phyloP scores from a whole-genome alignment of 2,329 filamentous ascomycete species.

The Aspergillus tubingensis region DNA sequence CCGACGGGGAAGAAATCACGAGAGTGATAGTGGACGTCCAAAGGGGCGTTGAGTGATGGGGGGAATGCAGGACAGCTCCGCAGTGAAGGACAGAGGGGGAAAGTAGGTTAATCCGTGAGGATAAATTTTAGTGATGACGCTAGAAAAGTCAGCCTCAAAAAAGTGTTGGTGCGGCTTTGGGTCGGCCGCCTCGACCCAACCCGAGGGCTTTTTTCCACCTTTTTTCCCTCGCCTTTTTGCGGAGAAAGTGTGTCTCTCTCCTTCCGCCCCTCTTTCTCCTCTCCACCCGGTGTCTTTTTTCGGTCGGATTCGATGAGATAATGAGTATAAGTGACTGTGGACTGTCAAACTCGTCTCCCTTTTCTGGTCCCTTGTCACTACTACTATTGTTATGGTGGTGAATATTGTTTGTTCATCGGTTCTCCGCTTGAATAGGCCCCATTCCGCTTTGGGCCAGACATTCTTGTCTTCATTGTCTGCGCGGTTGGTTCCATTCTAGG shows the following conservation, averaged over 20 bases:
- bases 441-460: background rate
- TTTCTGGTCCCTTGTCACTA: background rate
- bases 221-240: constrained; percentile 7
- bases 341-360: background rate
- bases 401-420: background rate
- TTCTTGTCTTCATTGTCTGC: background rate
- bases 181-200: constrained; percentile 25
- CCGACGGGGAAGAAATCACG: constrained; percentile 23
- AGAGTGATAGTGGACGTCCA: constrained; percentile 20
- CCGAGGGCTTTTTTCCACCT: constrained; percentile 22
- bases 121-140: constrained; percentile 48
- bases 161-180: constrained; percentile 30
- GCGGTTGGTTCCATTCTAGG: background rate
- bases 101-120: constrained; percentile 41
- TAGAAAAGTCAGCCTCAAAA: constrained; percentile 44
- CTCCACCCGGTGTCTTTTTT: background rate
- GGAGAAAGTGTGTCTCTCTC: constrained; percentile 3
- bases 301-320: too few relatives aligned
- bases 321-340: background rate
- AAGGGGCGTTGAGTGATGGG: constrained; percentile 18
- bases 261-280: background rate
- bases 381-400: background rate
- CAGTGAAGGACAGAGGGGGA: constrained; percentile 31
- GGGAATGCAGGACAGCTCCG: constrained; percentile 26
- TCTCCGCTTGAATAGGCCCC: background rate